Percentiles rank a stretch among this genome's conserved stretches.
Conservation (phyloP, 805 yeast species). For the Metschnikowia bowlesiae region DNA sequence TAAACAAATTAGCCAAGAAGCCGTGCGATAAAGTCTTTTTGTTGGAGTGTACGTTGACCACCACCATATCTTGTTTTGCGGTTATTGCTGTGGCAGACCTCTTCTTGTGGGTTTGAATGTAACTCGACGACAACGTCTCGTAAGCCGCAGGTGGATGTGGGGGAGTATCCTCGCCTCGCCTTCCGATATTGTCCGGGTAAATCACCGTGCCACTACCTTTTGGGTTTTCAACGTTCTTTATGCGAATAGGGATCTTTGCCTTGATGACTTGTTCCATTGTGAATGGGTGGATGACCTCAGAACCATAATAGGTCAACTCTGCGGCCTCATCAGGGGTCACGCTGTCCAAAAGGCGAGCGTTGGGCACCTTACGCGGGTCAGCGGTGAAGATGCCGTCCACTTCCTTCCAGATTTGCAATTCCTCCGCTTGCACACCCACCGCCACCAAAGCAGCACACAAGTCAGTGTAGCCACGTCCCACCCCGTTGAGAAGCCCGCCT, state of each 20-base stretch:
- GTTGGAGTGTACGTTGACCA: conserved; percentile 89
- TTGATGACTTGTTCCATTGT: conserved; percentile 98
- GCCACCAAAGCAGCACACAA: conserved; percentile 96
- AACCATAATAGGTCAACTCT: conserved; percentile 94
- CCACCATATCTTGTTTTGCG: conserved; percentile 87
- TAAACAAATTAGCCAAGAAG: conserved; percentile 85
- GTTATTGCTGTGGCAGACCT: conserved; percentile 94
- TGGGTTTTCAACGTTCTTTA: conserved; percentile 94
- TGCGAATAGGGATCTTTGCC: conserved; percentile 94
- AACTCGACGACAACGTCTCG: conserved; percentile 38
- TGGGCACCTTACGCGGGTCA: conserved; percentile 92
- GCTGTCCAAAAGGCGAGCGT: conserved; percentile 75
- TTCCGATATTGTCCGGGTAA: conserved; percentile 84
- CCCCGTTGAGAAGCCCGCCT: conserved; percentile 87
- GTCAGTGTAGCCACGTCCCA: conserved; percentile 97
- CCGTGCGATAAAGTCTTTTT: conserved; percentile 92
- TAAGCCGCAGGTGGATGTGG: conserved; percentile 89
- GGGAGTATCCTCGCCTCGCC: conserved; percentile 85
- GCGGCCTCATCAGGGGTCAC: conserved; percentile 99
- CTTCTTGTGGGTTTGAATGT: conserved; percentile 40
- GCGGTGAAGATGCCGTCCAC: conserved; percentile 99
- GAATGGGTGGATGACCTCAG: conserved; percentile 97
- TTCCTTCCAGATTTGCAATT: conserved; percentile 97
- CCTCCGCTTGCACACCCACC: conserved; percentile 88
- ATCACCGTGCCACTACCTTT: conserved; percentile 89